Percentiles rank a stretch among this genome's conserved stretches.
These are phyloP conservation scores for Strobilomyces dryophilus DNA, from an alignment of 768 basidiomycete species.

Conservation along the genomic window DNA sequence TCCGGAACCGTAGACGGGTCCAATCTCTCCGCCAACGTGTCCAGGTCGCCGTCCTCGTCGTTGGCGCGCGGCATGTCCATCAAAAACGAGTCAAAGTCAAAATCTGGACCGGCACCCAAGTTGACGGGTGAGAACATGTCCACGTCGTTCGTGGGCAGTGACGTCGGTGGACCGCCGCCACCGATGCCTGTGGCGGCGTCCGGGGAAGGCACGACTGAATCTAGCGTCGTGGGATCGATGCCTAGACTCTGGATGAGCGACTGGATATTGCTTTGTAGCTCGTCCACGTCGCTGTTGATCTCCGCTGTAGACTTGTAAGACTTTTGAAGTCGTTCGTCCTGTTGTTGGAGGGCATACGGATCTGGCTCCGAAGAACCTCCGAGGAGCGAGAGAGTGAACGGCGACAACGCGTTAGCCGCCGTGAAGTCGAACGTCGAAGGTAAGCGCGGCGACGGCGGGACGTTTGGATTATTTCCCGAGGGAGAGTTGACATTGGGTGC, in stretches of 20 bases:
- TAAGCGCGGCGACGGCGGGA: constrained; percentile 9
- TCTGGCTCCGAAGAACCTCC: constrained; percentile 27
- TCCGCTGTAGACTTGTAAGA: constrained; percentile 58
- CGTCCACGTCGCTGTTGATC: constrained; percentile 70
- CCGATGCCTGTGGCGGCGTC: constrained; percentile 11
- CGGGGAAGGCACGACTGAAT: constrained; percentile 1
- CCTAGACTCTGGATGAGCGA: constrained; percentile 70
- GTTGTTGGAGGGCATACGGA: constrained; percentile 33
- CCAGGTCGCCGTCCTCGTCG: constrained; percentile 28
- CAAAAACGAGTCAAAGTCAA: constrained; percentile 40
- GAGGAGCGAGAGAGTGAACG: constrained; percentile 23
- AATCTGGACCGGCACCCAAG: constrained; percentile 16
- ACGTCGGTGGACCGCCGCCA: constrained; percentile 1
- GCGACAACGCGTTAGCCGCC: constrained; percentile 19
- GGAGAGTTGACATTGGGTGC: not conserved
- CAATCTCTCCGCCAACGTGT: constrained; percentile 32
- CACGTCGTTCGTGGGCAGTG: constrained; percentile 1
- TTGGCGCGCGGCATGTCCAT: constrained; percentile 35
- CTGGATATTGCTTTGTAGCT: constrained; percentile 63
- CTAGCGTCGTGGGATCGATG: constrained; percentile 45
- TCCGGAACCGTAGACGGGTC: constrained; percentile 31
- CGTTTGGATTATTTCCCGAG: constrained; percentile 4
- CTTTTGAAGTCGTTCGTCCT: constrained; percentile 44
- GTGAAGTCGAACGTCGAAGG: constrained; percentile 22
- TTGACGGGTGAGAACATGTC: constrained; percentile 19